A percentile compares a stretch with the other conserved stretches of the same genome.
Conservation (phyloP, 2,329 filamentous ascomycete genomes). For the Fusarium solani-melongenae region DNA sequence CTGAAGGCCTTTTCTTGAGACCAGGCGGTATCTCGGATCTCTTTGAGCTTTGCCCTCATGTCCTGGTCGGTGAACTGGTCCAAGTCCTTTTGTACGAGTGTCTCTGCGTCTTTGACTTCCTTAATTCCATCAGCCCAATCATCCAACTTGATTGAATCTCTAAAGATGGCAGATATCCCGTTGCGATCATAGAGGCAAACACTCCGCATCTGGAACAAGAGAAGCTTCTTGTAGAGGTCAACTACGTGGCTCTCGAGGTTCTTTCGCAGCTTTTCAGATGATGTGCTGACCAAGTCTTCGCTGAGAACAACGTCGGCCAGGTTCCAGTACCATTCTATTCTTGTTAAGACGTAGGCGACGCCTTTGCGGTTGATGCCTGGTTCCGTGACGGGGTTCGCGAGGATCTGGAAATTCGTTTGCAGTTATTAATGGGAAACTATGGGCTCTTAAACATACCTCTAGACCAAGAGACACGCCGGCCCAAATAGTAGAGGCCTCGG, state of each 20-base stretch:
- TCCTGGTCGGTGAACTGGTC: not conserved
- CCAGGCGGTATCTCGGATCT: not conserved
- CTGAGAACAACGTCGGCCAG: constrained; percentile 46
- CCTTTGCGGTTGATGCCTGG: constrained; percentile 45
- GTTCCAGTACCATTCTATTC: constrained; percentile 54
- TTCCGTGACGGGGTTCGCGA: constrained; percentile 45
- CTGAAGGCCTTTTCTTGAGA: not conserved
- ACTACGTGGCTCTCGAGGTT: constrained; percentile 46
- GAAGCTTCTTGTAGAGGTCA: constrained; percentile 53
- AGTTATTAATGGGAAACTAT: too few species aligned
- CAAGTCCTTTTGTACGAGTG: not conserved
- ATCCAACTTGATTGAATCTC: constrained; percentile 46
- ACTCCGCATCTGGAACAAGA: constrained; percentile 55
- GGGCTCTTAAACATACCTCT: constrained; percentile 40
- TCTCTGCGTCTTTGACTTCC: constrained; percentile 36
- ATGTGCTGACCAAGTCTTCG: constrained; percentile 25
- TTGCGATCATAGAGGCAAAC: constrained; percentile 50
- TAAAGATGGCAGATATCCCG: constrained; percentile 41
- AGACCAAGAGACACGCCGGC: constrained; percentile 48
- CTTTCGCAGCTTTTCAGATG: constrained; percentile 17
- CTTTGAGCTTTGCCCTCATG: not conserved
- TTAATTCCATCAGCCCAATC: constrained; percentile 48
- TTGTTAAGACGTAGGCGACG: constrained; percentile 49
- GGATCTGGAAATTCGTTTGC: constrained; percentile 37
- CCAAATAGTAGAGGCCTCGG: constrained; percentile 52